phyloP scores from a whole-genome alignment of 495 filamentous ascomycete genomes.

The Bacidia rubella region DNA sequence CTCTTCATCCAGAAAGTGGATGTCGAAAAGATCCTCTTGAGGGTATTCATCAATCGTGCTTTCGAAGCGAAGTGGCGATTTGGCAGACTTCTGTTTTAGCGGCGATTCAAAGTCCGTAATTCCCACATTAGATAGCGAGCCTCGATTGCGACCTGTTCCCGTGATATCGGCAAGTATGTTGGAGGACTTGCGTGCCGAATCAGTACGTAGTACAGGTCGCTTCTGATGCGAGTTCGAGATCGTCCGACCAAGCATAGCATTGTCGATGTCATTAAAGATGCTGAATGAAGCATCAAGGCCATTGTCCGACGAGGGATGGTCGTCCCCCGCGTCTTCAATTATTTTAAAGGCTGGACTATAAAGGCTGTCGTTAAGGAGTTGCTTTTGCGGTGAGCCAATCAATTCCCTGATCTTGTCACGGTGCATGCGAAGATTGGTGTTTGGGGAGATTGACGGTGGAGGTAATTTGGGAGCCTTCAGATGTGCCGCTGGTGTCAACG shows the following conservation, averaged over 20 bases:
- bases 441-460: conserved; percentile 80
- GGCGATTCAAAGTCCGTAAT: conserved; percentile 24
- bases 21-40: conserved; percentile 49
- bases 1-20: conserved; percentile 44
- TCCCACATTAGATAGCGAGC: conserved; percentile 23
- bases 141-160: conserved; percentile 34
- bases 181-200: conserved; percentile 40
- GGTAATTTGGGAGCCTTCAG: conserved; percentile 71
- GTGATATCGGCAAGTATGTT: conserved; percentile 58
- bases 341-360: conserved; percentile 73
- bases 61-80: conserved; percentile 33
- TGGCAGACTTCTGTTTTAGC: conserved; percentile 38
- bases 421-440: conserved; percentile 87
- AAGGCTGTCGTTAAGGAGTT: conserved; percentile 47
- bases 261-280: conserved; percentile 53
- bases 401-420: conserved; percentile 75
- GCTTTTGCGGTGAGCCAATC: conserved; percentile 75
- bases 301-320: conserved; percentile 25
- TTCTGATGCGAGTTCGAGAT: conserved; percentile 64
- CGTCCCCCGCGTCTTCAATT: conserved; percentile 20
- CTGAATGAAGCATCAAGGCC: conserved; percentile 48
- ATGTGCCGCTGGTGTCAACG: conserved; percentile 74
- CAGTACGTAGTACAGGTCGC: conserved; percentile 50
- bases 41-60: conserved; percentile 39
- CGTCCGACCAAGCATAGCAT: conserved; percentile 34